Percentiles rank a stretch among this genome's conserved stretches.
phyloP scores from a whole-genome alignment of 1,284 basidiomycete species.

The Boletus putidus region DNA sequence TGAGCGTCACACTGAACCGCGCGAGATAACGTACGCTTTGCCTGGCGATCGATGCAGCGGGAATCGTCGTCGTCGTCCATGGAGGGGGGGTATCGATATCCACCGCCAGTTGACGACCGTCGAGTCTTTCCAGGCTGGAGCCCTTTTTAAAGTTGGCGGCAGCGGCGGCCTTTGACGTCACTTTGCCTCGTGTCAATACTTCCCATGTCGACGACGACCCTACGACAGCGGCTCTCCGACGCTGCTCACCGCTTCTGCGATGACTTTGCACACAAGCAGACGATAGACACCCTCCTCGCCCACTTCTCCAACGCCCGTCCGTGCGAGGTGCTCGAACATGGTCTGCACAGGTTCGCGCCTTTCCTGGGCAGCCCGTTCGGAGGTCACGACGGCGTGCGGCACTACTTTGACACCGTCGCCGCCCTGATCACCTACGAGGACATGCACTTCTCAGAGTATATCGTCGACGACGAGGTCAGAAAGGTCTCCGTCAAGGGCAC shows the following conservation, averaged over 20 bases:
- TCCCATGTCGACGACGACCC: neutral
- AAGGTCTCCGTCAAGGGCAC: constrained; percentile 56
- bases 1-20: constrained; percentile 57
- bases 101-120: constrained; percentile 2
- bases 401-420: constrained; percentile 54
- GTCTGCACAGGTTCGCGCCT: constrained; percentile 54
- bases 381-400: constrained; percentile 45
- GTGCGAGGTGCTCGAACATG: constrained; percentile 55
- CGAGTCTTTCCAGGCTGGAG: too few relatives aligned
- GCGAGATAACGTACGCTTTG: constrained; percentile 52
- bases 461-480: constrained; percentile 41
- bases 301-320: constrained; percentile 53
- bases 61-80: constrained; percentile 9
- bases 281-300: constrained; percentile 45
- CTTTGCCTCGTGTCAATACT: constrained; percentile 9
- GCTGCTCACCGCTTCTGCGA: constrained; percentile 53
- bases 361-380: constrained; percentile 56
- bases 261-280: constrained; percentile 50
- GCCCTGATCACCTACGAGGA: constrained; percentile 44
- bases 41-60: constrained; percentile 42
- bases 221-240: constrained; percentile 39
- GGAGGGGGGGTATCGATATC: constrained; percentile 16
- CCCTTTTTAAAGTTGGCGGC: too few relatives aligned
- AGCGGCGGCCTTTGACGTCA: neutral
- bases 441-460: constrained; percentile 46